phyloP scores from a whole-genome alignment of 768 basidiomycete species.

The Leccinellum rugosiceps region DNA sequence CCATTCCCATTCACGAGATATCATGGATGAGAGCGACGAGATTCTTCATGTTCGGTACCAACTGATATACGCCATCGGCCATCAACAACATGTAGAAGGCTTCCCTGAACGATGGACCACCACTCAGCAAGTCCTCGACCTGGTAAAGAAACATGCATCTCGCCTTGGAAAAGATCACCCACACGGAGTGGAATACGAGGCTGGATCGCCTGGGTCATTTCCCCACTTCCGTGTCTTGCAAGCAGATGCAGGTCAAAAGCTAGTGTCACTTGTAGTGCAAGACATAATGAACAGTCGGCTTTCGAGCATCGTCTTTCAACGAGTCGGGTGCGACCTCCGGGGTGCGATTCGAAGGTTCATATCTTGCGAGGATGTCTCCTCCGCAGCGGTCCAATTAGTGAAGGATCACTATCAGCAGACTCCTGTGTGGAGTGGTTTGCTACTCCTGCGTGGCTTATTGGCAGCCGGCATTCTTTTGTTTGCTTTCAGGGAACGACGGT shows the following conservation, averaged over 20 bases:
- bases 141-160: constrained; percentile 19
- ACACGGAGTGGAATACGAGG: constrained; percentile 19
- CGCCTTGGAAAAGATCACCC: constrained; percentile 5
- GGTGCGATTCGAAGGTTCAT: constrained; percentile 24
- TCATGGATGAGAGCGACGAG: constrained; percentile 32
- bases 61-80: constrained; percentile 36
- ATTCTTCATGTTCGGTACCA: constrained; percentile 36
- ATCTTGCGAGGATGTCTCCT: constrained; percentile 5
- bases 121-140: constrained; percentile 28
- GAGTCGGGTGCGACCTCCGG: background rate
- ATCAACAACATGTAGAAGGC: constrained; percentile 26
- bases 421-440: constrained; percentile 19
- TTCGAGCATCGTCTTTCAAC: constrained; percentile 15
- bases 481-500: constrained; percentile 33
- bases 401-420: constrained; percentile 1
- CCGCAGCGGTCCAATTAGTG: background rate
- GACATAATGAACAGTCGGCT: constrained; percentile 16
- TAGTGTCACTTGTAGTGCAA: constrained; percentile 13
- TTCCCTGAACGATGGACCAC: constrained; percentile 35
- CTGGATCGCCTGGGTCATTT: constrained; percentile 16
- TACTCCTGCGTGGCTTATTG: constrained; percentile 36
- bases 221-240: constrained; percentile 24
- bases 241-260: constrained; percentile 1
- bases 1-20: constrained; percentile 24
- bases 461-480: constrained; percentile 30